Evolutionary conservation across 1,284 basidiomycete species (phyloP).

Genomic region (Grifola frondosa): DNA sequence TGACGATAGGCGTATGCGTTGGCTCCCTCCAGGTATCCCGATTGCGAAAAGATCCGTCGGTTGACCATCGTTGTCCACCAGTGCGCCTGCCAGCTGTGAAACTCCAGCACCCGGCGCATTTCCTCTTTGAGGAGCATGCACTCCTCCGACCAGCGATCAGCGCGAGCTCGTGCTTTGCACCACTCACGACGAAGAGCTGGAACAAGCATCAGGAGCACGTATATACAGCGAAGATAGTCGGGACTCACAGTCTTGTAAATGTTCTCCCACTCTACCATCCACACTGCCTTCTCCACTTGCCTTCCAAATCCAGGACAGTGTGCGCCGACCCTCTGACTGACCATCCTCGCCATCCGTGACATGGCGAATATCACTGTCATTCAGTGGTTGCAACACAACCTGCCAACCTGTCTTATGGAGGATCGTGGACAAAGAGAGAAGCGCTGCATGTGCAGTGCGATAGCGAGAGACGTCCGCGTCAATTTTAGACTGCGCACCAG

Average conservation of each 20-base stretch:
- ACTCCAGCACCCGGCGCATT: slow-evolving; percentile 23
- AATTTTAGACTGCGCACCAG: not conserved
- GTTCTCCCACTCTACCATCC: not conserved
- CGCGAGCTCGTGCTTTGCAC: slow-evolving; percentile 18
- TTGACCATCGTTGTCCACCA: not conserved
- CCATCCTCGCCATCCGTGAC: slow-evolving; percentile 2
- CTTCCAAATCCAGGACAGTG: slow-evolving; percentile 1
- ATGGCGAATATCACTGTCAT: slow-evolving; percentile 1
- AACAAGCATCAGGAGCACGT: not conserved
- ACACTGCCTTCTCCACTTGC: too few relatives aligned
- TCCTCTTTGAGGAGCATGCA: slow-evolving; percentile 34
- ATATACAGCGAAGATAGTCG: not conserved
- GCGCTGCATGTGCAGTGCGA: not conserved
- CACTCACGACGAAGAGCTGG: slow-evolving; percentile 10
- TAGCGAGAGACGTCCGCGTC: slow-evolving; percentile 2
- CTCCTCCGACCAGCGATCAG: slow-evolving; percentile 36
- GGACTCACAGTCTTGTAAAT: slow-evolving; percentile 6
- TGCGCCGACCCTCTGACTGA: not conserved
- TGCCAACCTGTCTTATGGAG: slow-evolving; percentile 1
- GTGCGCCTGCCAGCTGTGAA: not conserved
- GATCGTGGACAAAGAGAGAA: not conserved
- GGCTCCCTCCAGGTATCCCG: not conserved
- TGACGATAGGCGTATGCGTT: slow-evolving; percentile 5
- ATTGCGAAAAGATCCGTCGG: not conserved
- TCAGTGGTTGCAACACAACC: not conserved